These are phyloP conservation scores for Candida sojae DNA, from an alignment of 1,139 yeast genomes.

Conservation along the genomic window DNA sequence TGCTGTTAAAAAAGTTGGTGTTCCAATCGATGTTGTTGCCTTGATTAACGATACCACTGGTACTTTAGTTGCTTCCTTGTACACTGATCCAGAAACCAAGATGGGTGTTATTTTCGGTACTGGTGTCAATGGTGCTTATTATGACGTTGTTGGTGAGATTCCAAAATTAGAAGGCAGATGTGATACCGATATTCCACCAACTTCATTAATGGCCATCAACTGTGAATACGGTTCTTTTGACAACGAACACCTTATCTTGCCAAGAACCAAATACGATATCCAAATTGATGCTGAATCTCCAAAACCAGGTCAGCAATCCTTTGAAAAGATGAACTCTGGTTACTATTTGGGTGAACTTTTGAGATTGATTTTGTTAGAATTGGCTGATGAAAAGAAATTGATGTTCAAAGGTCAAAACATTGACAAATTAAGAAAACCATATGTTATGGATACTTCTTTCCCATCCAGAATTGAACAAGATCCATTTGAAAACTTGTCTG, in stretches of 20 bases:
- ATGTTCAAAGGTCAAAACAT: constrained; percentile 73
- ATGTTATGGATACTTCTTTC: constrained; percentile 84
- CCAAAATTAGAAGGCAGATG: constrained; percentile 81
- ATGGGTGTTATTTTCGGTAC: constrained; percentile 98
- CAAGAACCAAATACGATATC: constrained; percentile 87
- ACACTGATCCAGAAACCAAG: constrained; percentile 83
- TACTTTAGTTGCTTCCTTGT: constrained; percentile 92
- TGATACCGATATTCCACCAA: constrained; percentile 60
- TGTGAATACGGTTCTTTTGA: constrained; percentile 99
- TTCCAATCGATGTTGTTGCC: constrained; percentile 88
- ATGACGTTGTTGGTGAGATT: constrained; percentile 70
- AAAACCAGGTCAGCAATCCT: constrained; percentile 94
- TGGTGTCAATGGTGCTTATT: constrained; percentile 97
- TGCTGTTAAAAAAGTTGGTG: constrained; percentile 61
- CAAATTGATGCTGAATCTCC: constrained; percentile 84
- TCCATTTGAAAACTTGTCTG: constrained; percentile 81
- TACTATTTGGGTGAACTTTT: constrained; percentile 92
- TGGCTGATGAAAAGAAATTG: constrained; percentile 57
- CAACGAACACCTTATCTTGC: constrained; percentile 80
- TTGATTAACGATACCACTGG: constrained; percentile 97
- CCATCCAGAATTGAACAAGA: constrained; percentile 88
- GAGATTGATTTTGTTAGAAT: constrained; percentile 77
- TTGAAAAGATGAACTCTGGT: constrained; percentile 98
- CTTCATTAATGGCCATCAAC: constrained; percentile 90
- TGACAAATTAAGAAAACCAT: constrained; percentile 56